Percentiles rank a stretch among this genome's conserved stretches.
These are phyloP conservation scores for Cercospora sesami DNA, from an alignment of 2,329 filamentous ascomycete species.

Conservation along the genomic window DNA sequence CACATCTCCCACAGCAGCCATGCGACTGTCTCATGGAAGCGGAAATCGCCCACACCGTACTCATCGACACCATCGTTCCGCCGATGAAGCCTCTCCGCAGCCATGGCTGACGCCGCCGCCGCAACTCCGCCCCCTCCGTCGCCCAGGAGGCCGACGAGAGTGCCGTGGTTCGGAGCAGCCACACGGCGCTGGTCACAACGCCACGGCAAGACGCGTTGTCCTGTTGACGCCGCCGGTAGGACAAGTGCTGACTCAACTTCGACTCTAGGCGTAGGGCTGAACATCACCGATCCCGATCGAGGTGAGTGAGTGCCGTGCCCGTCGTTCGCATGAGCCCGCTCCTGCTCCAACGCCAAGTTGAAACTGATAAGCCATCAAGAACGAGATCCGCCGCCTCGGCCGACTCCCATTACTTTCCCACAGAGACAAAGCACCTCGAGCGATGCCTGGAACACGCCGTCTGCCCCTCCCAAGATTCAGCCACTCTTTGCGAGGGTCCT, in stretches of 20 bases:
- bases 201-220: conserved; percentile 1
- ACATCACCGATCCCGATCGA: conserved; percentile 31
- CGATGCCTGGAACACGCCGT: conserved; percentile 23
- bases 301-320: conserved; percentile 8
- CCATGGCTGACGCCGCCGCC: neutral
- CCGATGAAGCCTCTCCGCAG: neutral
- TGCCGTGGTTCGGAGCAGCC: conserved; percentile 20
- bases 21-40: neutral
- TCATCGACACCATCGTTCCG: neutral
- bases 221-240: neutral
- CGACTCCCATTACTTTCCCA: conserved; percentile 35
- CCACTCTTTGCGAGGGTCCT: conserved; percentile 46
- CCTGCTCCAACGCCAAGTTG: neutral
- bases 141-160: neutral
- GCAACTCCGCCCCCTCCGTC: neutral
- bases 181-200: conserved; percentile 2
- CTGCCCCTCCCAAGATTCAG: conserved; percentile 43
- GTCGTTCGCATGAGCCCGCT: neutral
- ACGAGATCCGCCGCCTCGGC: conserved; percentile 33
- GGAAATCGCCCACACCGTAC: neutral
- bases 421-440: conserved; percentile 3
- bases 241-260: conserved; percentile 7
- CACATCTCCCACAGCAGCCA: neutral
- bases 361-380: conserved; percentile 28
- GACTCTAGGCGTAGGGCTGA: conserved; percentile 20